phyloP scores from a whole-genome alignment of 1,284 basidiomycete genomes.

The Tilletia indica region DNA sequence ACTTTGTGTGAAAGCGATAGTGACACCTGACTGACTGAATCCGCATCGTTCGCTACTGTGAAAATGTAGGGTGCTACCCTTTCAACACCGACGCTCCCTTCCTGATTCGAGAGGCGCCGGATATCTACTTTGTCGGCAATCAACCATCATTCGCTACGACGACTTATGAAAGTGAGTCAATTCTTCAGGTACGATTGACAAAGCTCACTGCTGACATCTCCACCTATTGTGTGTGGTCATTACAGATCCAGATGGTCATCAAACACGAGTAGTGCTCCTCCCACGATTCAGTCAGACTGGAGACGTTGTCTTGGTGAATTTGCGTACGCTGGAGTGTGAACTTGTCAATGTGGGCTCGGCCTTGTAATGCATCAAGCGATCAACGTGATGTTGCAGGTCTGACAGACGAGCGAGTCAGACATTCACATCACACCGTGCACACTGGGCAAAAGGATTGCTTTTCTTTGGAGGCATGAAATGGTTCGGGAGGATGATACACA shows the following conservation, averaged over 20 bases:
- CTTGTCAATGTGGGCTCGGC: conserved; percentile 45
- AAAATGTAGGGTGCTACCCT: conserved; percentile 77
- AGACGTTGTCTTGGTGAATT: conserved; percentile 66
- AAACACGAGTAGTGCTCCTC: conserved; percentile 72
- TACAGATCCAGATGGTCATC: conserved; percentile 32
- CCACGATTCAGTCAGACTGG: conserved; percentile 74
- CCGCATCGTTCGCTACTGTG: background rate
- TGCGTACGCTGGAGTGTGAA: conserved; percentile 63
- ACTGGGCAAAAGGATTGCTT: too few species aligned
- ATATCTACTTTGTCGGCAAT: conserved; percentile 88
- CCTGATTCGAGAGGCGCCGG: conserved; percentile 75
- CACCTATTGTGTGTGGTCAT: too few species aligned
- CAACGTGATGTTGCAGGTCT: too few species aligned
- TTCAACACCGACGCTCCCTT: conserved; percentile 87
- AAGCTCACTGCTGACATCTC: too few species aligned
- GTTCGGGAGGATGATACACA: too few species aligned
- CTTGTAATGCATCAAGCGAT: background rate
- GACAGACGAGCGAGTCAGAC: too few species aligned
- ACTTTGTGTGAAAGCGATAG: too few species aligned
- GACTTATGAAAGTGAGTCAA: conserved; percentile 59
- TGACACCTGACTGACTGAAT: background rate
- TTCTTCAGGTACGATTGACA: conserved; percentile 32
- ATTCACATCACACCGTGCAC: too few species aligned
- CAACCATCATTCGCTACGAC: conserved; percentile 66
- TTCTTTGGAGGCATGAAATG: too few species aligned